These are phyloP conservation scores for Mycena indigotica DNA, from an alignment of 768 basidiomycete genomes.

Conservation along the genomic window DNA sequence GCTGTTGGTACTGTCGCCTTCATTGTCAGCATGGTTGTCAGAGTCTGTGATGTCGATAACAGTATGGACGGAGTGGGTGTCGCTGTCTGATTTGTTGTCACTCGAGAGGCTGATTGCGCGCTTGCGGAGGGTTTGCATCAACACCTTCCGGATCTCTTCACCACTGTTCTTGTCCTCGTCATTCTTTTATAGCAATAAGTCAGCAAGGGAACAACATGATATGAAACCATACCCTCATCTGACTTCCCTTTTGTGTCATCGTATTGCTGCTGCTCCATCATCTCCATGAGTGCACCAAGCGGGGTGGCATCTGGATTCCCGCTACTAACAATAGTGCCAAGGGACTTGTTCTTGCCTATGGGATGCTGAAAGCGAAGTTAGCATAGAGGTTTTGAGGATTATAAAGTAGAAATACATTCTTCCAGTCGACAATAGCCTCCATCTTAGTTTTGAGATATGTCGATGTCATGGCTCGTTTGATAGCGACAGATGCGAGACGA, in stretches of 20 bases:
- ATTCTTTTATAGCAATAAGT: neutral
- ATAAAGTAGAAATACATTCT: no score
- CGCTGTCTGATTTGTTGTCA: neutral
- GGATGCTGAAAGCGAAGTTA: neutral
- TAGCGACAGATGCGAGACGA: neutral
- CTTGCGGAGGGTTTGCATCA: constrained; percentile 3
- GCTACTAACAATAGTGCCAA: neutral
- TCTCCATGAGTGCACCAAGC: constrained; percentile 5
- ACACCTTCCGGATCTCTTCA: neutral
- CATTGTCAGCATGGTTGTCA: neutral
- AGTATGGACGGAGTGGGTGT: neutral
- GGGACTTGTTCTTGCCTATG: neutral
- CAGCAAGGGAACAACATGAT: neutral
- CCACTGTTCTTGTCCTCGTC: neutral
- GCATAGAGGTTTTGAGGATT: neutral
- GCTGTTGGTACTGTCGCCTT: neutral
- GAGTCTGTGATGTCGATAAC: no score
- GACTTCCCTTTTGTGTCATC: constrained; percentile 10
- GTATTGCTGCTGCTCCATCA: neutral
- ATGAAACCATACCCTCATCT: constrained; percentile 4
- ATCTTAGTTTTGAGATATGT: neutral
- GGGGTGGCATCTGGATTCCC: neutral
- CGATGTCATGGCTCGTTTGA: neutral
- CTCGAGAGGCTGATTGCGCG: neutral
- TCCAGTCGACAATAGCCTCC: constrained; percentile 4